A percentile compares a stretch with the other conserved stretches of the same genome.
These are phyloP conservation scores for Colletotrichum karsti DNA, from an alignment of 2,329 filamentous ascomycete genomes.

Conservation along the genomic window DNA sequence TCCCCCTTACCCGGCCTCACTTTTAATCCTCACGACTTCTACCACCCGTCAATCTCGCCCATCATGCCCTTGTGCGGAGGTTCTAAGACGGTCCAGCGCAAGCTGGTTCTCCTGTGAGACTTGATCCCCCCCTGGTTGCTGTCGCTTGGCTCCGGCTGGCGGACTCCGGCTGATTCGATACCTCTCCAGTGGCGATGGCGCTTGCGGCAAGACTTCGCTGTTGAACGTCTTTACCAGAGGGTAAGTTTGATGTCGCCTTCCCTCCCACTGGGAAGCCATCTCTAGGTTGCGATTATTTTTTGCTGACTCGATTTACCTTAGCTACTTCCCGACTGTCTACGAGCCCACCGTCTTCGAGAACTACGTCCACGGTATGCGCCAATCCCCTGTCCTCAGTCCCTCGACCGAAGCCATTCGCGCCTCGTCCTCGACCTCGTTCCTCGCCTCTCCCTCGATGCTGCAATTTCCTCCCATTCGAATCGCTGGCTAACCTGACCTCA, in stretches of 20 bases:
- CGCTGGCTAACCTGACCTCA: slow-evolving; percentile 42
- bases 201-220: slow-evolving; percentile 95
- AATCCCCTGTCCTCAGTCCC: background rate
- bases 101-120: slow-evolving; percentile 90
- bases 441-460: background rate
- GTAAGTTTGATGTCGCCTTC: slow-evolving; percentile 57
- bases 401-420: background rate
- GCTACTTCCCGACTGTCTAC: slow-evolving; percentile 98
- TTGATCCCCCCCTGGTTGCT: slow-evolving; percentile 23
- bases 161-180: slow-evolving; percentile 21
- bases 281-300: background rate
- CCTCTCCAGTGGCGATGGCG: slow-evolving; percentile 82
- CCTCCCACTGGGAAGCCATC: background rate
- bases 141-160: background rate
- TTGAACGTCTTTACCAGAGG: slow-evolving; percentile 99
- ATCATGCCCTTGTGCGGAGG: slow-evolving; percentile 64
- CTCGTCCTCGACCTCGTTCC: background rate
- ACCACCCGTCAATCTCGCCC: background rate
- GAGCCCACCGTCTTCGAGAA: slow-evolving; percentile 99
- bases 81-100: slow-evolving; percentile 89
- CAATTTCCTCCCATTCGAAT: background rate
- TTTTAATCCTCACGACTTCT: background rate
- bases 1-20: background rate
- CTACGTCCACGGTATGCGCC: slow-evolving; percentile 87
- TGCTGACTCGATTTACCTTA: slow-evolving; percentile 45